Base-by-base conservation (phyloP, 202 grass and related monocot genomes). In the Setaria viridis region DNA sequence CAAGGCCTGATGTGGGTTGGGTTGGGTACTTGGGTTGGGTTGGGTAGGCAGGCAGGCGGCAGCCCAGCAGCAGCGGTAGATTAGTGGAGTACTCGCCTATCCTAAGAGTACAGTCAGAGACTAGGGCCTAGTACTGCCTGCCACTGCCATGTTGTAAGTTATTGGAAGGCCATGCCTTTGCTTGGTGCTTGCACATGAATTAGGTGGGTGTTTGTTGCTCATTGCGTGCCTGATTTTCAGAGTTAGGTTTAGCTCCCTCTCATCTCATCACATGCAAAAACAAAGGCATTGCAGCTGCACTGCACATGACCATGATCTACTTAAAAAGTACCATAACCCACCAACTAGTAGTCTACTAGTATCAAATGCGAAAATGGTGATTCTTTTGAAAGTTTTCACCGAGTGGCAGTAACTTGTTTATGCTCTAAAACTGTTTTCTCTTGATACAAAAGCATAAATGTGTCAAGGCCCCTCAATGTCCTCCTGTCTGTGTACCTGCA, bases 31-130 rank as follows among this genome's bases (percentile, higher is more conserved):
- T 80, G 59, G 0, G 59, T 62, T 62, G 59, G 84, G 51, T 39
- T 64, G 57, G 74, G 75, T 74, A 74, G 81, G 72, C 84, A 25
- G 25, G 25, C 25, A 25, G 25, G 25, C 25, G 25, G 25, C 25
- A 56, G 74, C 15, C 11, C 35, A 68, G 11, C 42, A 72, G 21
- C 33, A 19, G 64, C 42, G 20, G 62, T 34, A 45, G 72, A 33
- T 59, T 77, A 77, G 74, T 43, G 54, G 54, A 77, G 54, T 43
- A 45, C 34, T 77, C 74, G 17, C 50, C 51, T 57, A 57, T 58
- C 54, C 19, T 21, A 60, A 16, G 7, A 51, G 48, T 59, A 29
- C 34, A 76, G 74, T 41, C 33, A 76, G 34, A 76, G 11, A 8
- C 34, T 13, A 39, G 4, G 5, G 51, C 33, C 58, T 53, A 5